These are phyloP conservation scores for Hymenochaete sp. DNA, from an alignment of 1,284 basidiomycete species.

Conservation along the genomic window DNA sequence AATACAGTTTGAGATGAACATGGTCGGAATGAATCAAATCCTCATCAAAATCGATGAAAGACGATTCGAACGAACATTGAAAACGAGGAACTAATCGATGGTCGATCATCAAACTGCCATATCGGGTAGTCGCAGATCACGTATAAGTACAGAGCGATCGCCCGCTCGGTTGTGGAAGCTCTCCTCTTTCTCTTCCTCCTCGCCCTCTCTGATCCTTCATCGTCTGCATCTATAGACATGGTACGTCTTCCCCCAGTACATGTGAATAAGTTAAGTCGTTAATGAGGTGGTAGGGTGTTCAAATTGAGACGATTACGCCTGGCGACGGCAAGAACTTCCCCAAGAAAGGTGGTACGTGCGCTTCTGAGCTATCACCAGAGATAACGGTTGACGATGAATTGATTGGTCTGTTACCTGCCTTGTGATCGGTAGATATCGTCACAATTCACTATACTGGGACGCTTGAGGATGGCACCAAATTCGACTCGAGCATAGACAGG, in stretches of 20 bases:
- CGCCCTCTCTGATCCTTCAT: not conserved
- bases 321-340: conserved; percentile 43
- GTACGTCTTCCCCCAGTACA: conserved; percentile 28
- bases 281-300: conserved; percentile 45
- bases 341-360: conserved; percentile 37
- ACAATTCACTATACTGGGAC: conserved; percentile 28
- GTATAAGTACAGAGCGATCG: too few relatives aligned
- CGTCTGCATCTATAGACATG: not conserved
- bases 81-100: too few relatives aligned
- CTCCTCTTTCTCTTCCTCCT: not conserved
- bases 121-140: too few relatives aligned
- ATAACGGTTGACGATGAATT: conserved; percentile 2
- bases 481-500: conserved; percentile 71
- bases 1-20: too few relatives aligned
- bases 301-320: conserved; percentile 32
- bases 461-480: conserved; percentile 31
- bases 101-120: too few relatives aligned
- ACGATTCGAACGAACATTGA: too few relatives aligned
- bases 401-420: conserved; percentile 10
- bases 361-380: not conserved
- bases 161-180: not conserved
- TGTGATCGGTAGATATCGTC: conserved; percentile 34
- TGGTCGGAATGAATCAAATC: too few relatives aligned
- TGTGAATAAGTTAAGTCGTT: too few relatives aligned
- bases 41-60: too few relatives aligned